Base-by-base conservation (phyloP, 2,329 filamentous ascomycete species). In the Stagonosporopsis tanaceti region DNA sequence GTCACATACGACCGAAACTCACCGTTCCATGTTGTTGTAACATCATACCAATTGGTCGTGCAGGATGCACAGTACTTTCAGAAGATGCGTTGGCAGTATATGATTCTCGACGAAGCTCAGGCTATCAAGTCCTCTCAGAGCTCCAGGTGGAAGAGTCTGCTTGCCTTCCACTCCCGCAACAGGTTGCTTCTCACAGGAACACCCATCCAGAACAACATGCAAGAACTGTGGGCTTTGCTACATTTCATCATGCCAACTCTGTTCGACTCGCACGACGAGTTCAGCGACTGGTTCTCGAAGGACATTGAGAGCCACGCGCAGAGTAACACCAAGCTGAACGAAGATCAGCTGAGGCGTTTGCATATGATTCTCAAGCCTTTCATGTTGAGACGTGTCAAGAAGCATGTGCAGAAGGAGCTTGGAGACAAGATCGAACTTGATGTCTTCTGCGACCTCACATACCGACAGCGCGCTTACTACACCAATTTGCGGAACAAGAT, bases 241-340 rank as follows among this genome's bases (percentile, higher is more conserved):
- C 95, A 99, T 84, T 99, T 99, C 81, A 98, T 98, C 80, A 98
- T 99, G 95, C 95, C 95, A n/a, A 97, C 92, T 40, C 84, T 99
- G 48, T 99, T 99, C 78, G 95, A 95, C 77, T 94, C 90, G 0
- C 92, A 95, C 77, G 92, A 96, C 72, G 92, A 95, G 71, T 96
- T 96, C 73, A 94, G 90, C 79, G 92, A 95, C 69, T 96, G 92
- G 92, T 96, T 96, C 76, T 94, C 91, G 51, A 95, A 95, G 79
- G 92, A 95, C 66, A 99, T 99, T 61, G 95, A 99, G 78, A 98
- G 93, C 37, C 95, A 99, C 75, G 95, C 95, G 0, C 94, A 97
- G 79, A 97, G 93, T 77, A 98, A 99, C 74, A 98, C 94, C n/a
- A 98, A 98, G 76, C 89, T 99, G 57, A 99, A 99, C 71, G 95